Evolutionary conservation across 2,329 filamentous ascomycete species (phyloP).

Genomic region (Rhytidhysteron rufulum): DNA sequence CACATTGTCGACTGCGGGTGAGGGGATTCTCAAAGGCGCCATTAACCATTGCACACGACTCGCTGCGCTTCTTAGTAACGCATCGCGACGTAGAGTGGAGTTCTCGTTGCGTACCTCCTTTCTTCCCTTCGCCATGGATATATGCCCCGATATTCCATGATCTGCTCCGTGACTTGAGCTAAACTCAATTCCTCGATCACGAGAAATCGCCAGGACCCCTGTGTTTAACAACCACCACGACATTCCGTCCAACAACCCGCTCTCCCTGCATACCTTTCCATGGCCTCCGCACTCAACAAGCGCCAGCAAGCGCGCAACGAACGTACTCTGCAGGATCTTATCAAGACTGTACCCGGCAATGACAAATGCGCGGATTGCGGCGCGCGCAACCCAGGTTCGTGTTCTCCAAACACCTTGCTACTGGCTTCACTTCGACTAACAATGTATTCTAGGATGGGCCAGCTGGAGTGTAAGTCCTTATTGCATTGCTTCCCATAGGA

Average conservation of each 20-base stretch:
- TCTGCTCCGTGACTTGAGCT: conserved; percentile 3
- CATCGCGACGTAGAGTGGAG: conserved; percentile 8
- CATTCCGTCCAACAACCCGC: conserved; percentile 13
- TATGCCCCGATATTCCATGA: conserved; percentile 4
- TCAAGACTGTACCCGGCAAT: conserved; percentile 81
- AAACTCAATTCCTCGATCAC: conserved; percentile 8
- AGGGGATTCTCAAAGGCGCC: background rate
- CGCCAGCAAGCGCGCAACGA: conserved; percentile 98
- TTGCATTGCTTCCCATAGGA: no score
- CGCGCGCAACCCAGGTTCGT: conserved; percentile 83
- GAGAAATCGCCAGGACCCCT: conserved; percentile 14
- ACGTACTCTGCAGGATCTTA: conserved; percentile 81
- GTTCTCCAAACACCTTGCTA: background rate
- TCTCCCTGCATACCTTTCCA: conserved; percentile 31
- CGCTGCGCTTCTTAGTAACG: conserved; percentile 5
- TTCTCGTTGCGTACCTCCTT: conserved; percentile 4
- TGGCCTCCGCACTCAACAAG: conserved; percentile 80
- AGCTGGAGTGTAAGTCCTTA: conserved; percentile 91
- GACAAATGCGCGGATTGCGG: conserved; percentile 91
- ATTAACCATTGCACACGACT: conserved; percentile 4
- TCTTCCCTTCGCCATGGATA: conserved; percentile 14
- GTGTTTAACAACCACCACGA: conserved; percentile 10
- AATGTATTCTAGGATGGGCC: conserved; percentile 68
- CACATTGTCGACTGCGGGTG: background rate
- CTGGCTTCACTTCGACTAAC: conserved; percentile 25